These are phyloP conservation scores for Ajuga reptans DNA, from an alignment of 305 asterid genomes.

Conservation along the genomic window DNA sequence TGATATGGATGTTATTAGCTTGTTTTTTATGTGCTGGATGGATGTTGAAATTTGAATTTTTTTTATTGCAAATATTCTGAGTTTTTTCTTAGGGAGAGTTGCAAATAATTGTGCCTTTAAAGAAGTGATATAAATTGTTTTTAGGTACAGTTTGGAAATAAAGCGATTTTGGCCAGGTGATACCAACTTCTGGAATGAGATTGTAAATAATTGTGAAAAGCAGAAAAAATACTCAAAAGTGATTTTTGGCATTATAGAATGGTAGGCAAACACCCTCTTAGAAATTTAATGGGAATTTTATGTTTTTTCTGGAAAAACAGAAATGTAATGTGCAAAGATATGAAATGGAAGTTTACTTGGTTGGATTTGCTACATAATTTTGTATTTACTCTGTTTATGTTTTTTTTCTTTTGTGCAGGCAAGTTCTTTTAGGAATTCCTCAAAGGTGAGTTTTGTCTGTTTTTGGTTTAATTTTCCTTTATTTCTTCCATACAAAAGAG, in stretches of 20 bases:
- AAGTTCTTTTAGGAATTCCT: constrained; percentile 36
- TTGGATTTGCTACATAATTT: background rate
- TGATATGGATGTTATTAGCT: background rate
- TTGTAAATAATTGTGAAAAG: too few species aligned
- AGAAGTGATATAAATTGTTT: too few species aligned
- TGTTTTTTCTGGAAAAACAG: background rate
- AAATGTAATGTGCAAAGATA: background rate
- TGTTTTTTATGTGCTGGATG: background rate
- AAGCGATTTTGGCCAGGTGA: too few species aligned
- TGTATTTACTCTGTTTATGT: constrained; percentile 4
- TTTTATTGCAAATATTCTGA: too few species aligned
- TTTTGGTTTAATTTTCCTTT: background rate
- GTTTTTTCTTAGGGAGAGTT: too few species aligned
- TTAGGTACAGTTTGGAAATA: too few species aligned
- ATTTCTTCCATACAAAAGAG: background rate
- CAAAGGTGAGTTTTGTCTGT: constrained; percentile 39
- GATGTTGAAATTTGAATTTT: too few species aligned
- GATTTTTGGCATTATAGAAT: too few species aligned
- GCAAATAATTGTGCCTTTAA: too few species aligned
- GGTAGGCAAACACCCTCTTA: constrained; percentile 3
- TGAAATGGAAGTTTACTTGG: background rate
- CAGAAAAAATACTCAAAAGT: too few species aligned
- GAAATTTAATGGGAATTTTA: background rate
- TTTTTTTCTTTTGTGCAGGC: constrained; percentile 51
- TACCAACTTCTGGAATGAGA: too few species aligned